Percentiles rank a stretch among this genome's conserved stretches.
Evolutionary conservation across 257 asterid genomes (phyloP).

Genomic region (Verbascum thapsus): DNA sequence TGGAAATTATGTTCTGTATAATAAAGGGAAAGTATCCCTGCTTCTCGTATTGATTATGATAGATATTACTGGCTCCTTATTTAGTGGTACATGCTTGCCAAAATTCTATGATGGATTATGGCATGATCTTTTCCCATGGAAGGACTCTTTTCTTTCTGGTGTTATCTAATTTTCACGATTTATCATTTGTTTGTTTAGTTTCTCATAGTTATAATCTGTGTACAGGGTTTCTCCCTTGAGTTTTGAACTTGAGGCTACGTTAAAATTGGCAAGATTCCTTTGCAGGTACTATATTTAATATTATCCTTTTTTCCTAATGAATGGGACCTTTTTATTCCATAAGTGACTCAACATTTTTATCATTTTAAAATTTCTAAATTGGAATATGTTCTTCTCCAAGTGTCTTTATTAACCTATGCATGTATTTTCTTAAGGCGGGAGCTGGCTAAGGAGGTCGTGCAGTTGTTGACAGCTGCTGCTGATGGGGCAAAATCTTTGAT

Average conservation of each 20-base stretch:
- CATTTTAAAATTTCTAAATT: conserved; percentile 17
- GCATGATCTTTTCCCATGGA: background rate
- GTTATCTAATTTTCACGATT: conserved; percentile 9
- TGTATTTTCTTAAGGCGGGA: conserved; percentile 62
- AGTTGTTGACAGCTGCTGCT: conserved; percentile 90
- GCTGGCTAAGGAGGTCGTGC: conserved; percentile 92
- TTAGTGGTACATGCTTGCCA: background rate
- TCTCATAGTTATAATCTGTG: conserved; percentile 28
- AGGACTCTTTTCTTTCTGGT: background rate
- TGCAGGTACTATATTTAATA: conserved; percentile 70
- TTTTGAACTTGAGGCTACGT: conserved; percentile 96
- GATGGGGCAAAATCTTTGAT: conserved; percentile 95
- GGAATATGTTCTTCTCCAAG: conserved; percentile 10
- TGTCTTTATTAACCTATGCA: conserved; percentile 17
- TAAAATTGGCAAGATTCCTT: conserved; percentile 92
- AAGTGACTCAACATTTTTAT: conserved; percentile 7
- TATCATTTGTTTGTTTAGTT: conserved; percentile 21
- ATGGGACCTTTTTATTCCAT: conserved; percentile 6
- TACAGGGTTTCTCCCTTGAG: conserved; percentile 96
- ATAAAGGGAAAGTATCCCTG: conserved; percentile 2
- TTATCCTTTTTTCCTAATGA: conserved; percentile 13
- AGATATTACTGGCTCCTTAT: conserved; percentile 16
- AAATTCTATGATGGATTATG: conserved; percentile 13
- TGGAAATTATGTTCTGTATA: background rate
- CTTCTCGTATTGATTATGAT: background rate